Conservation (phyloP, 2,329 filamentous ascomycete genomes). For the Raffaelea arxii region DNA sequence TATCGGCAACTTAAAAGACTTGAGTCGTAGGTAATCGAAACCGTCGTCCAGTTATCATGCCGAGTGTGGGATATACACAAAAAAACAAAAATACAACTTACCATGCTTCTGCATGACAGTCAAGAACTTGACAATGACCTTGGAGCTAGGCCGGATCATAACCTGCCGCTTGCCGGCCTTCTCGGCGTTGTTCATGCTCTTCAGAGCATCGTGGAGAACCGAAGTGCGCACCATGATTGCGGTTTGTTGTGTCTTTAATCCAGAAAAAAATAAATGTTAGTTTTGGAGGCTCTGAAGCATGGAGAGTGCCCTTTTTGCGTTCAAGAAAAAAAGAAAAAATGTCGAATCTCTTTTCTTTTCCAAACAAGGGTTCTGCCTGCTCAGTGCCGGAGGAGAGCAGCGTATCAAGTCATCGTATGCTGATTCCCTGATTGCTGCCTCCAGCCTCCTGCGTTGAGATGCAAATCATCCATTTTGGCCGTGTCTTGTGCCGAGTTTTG, state of each 20-base stretch:
- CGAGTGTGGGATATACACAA: constrained; percentile 46
- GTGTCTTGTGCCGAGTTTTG: no score
- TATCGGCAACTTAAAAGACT: constrained; percentile 99
- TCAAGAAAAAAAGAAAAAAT: constrained; percentile 11
- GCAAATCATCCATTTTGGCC: background rate
- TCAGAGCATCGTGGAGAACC: constrained; percentile 98
- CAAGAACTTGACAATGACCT: constrained; percentile 99
- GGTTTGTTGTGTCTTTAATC: constrained; percentile 29
- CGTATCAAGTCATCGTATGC: constrained; percentile 38
- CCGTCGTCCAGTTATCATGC: constrained; percentile 99
- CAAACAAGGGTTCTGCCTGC: constrained; percentile 59
- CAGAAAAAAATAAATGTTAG: constrained; percentile 45
- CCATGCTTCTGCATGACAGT: constrained; percentile 99
- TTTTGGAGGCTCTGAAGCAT: constrained; percentile 52
- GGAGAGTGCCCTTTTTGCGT: constrained; percentile 62
- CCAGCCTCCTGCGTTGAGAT: constrained; percentile 35
- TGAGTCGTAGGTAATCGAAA: constrained; percentile 74
- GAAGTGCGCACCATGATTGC: constrained; percentile 98
- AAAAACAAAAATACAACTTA: constrained; percentile 45
- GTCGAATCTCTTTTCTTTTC: no score
- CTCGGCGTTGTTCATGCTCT: constrained; percentile 99
- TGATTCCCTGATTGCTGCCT: constrained; percentile 46
- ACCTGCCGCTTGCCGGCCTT: constrained; percentile 99
- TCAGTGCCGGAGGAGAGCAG: constrained; percentile 54
- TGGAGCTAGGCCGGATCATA: constrained; percentile 93